Conservation (phyloP, 306 rosid species). For the Datisca glomerata region DNA sequence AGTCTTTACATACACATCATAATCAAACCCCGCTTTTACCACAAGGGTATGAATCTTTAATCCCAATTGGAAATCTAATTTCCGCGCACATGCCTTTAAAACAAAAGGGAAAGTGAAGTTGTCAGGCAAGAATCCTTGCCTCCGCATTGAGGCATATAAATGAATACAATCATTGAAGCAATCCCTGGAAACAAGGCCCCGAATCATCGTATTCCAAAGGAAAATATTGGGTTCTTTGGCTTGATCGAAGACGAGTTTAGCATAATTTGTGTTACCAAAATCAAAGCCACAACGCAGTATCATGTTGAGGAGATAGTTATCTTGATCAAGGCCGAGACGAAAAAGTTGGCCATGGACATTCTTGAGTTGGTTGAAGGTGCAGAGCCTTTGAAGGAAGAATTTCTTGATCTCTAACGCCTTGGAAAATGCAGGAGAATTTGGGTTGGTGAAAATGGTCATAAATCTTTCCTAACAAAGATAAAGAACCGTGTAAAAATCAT, state of each 20-base stretch:
- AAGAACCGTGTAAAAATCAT: conserved; percentile 1
- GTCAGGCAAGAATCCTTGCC: conserved; percentile 18
- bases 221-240: conserved; percentile 24
- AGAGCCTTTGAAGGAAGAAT: conserved; percentile 22
- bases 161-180: conserved; percentile 27
- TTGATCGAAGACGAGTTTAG: conserved; percentile 29
- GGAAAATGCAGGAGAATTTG: conserved; percentile 13
- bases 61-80: conserved; percentile 25
- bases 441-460: conserved; percentile 19
- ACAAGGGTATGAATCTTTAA: conserved; percentile 35
- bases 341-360: conserved; percentile 40
- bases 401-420: conserved; percentile 34
- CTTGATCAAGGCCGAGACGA: conserved; percentile 39
- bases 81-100: conserved; percentile 52
- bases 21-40: conserved; percentile 40
- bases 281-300: conserved; percentile 31
- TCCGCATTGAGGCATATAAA: conserved; percentile 31
- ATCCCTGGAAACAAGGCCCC: conserved; percentile 43
- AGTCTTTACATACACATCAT: conserved; percentile 49
- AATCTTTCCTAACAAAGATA: neutral
- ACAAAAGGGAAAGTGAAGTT: conserved; percentile 52
- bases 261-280: conserved; percentile 18
- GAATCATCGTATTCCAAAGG: conserved; percentile 54
- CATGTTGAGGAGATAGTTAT: conserved; percentile 36
- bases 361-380: conserved; percentile 39